phyloP scores from a whole-genome alignment of 1,284 basidiomycete species.

The Phenoliferia sp. region DNA sequence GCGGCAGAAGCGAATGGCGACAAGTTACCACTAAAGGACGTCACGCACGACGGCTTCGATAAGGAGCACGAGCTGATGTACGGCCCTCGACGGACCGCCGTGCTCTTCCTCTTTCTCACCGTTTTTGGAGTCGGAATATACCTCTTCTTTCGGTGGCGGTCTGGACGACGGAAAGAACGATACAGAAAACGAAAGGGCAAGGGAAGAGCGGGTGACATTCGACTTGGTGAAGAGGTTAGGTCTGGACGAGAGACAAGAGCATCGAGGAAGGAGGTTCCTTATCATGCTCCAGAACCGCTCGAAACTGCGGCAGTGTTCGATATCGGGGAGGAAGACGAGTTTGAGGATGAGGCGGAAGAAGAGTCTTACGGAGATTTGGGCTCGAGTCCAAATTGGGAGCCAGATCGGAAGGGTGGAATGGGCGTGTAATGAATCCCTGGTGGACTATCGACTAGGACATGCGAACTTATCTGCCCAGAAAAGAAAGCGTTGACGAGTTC shows the following conservation, averaged over 20 bases:
- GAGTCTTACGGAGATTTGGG: constrained; percentile 21
- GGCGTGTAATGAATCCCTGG: neutral
- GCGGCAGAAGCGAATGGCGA: neutral
- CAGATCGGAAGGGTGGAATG: neutral
- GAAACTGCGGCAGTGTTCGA: constrained; percentile 24
- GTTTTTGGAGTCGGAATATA: constrained; percentile 12
- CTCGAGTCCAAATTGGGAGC: constrained; percentile 5
- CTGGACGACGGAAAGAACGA: constrained; percentile 1
- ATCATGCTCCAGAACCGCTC: neutral
- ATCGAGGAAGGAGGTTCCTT: neutral
- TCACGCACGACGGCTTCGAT: constrained; percentile 25
- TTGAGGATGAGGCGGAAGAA: constrained; percentile 5
- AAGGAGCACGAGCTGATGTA: constrained; percentile 33
- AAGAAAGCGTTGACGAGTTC: too few relatives aligned
- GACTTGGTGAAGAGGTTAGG: neutral
- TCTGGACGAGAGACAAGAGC: neutral
- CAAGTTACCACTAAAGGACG: neutral
- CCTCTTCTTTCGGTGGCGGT: constrained; percentile 22
- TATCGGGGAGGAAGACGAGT: constrained; percentile 24
- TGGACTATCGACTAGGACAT: neutral
- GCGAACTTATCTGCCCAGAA: neutral
- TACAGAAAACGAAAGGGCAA: constrained; percentile 21
- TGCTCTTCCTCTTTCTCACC: constrained; percentile 29
- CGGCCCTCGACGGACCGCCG: constrained; percentile 32
- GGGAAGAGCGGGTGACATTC: constrained; percentile 5